Percentiles rank a stretch among this genome's conserved stretches.
These are phyloP conservation scores for Hymenoscyphus albidus DNA, from an alignment of 2,329 filamentous ascomycete genomes.

Conservation along the genomic window DNA sequence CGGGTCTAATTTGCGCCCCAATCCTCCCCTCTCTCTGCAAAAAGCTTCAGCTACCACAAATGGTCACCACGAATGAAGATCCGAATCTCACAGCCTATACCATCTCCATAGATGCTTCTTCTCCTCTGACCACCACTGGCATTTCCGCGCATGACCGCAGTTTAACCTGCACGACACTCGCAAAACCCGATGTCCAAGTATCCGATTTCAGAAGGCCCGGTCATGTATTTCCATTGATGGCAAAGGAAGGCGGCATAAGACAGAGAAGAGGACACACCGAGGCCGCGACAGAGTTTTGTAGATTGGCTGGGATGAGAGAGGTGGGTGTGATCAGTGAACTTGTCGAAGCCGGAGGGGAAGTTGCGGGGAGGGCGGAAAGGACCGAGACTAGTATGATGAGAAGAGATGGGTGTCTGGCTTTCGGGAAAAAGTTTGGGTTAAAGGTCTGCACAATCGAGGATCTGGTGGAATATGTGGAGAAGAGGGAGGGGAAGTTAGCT, in stretches of 20 bases:
- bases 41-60: conserved; percentile 76
- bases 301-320: conserved; percentile 70
- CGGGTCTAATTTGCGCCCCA: conserved; percentile 88
- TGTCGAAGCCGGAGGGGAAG: conserved; percentile 76
- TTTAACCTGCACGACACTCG: conserved; percentile 74
- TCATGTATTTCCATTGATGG: conserved; percentile 83
- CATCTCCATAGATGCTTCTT: conserved; percentile 75
- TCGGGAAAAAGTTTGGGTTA: conserved; percentile 83
- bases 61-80: conserved; percentile 74
- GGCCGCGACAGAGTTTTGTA: conserved; percentile 86
- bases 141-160: conserved; percentile 87
- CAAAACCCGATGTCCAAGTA: conserved; percentile 52
- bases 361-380: conserved; percentile 63
- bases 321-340: conserved; percentile 88
- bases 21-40: conserved; percentile 66
- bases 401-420: conserved; percentile 79
- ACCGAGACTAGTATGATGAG: conserved; percentile 82
- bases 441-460: conserved; percentile 96
- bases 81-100: conserved; percentile 91
- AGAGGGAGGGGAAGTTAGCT: conserved; percentile 32
- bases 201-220: conserved; percentile 75
- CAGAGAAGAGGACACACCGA: conserved; percentile 85
- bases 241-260: conserved; percentile 74
- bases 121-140: conserved; percentile 75
- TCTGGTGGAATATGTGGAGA: conserved; percentile 61